Evolutionary conservation across 805 yeast species (phyloP).

Genomic region (Zygosaccharomyces rouxii): DNA sequence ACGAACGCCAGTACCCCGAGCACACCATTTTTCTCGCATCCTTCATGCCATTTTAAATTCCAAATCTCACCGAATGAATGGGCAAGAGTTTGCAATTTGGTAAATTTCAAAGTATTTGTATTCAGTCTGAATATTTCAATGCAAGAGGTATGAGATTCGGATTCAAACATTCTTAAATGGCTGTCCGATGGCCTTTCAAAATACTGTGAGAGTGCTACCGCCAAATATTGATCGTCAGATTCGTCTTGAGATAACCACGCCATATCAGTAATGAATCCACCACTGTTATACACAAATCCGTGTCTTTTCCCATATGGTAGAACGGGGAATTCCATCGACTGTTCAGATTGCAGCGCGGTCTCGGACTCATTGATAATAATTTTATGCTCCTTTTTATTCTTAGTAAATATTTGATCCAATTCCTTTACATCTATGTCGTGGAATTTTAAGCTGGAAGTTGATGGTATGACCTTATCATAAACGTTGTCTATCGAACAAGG

Average conservation of each 20-base stretch:
- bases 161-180: slow-evolving; percentile 28
- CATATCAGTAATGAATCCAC: slow-evolving; percentile 49
- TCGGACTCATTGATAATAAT: slow-evolving; percentile 23
- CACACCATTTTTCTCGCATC: slow-evolving; percentile 17
- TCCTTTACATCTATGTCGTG: slow-evolving; percentile 22
- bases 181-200: slow-evolving; percentile 28
- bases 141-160: slow-evolving; percentile 36
- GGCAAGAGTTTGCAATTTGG: slow-evolving; percentile 31
- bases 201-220: slow-evolving; percentile 45
- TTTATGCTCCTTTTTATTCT: slow-evolving; percentile 14
- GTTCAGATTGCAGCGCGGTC: slow-evolving; percentile 17
- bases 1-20: slow-evolving; percentile 48
- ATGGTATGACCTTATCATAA: neutral
- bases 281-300: slow-evolving; percentile 45
- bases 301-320: slow-evolving; percentile 30
- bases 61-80: slow-evolving; percentile 45
- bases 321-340: slow-evolving; percentile 28
- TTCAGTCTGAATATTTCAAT: slow-evolving; percentile 45
- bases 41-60: slow-evolving; percentile 36
- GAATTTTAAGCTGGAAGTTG: slow-evolving; percentile 12
- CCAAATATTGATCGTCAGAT: slow-evolving; percentile 41
- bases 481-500: slow-evolving; percentile 11
- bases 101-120: slow-evolving; percentile 26
- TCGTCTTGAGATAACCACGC: slow-evolving; percentile 46
- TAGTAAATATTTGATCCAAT: slow-evolving; percentile 27